Conservation (phyloP, 169 alveolate species). For the Condylostoma magnum region DNA sequence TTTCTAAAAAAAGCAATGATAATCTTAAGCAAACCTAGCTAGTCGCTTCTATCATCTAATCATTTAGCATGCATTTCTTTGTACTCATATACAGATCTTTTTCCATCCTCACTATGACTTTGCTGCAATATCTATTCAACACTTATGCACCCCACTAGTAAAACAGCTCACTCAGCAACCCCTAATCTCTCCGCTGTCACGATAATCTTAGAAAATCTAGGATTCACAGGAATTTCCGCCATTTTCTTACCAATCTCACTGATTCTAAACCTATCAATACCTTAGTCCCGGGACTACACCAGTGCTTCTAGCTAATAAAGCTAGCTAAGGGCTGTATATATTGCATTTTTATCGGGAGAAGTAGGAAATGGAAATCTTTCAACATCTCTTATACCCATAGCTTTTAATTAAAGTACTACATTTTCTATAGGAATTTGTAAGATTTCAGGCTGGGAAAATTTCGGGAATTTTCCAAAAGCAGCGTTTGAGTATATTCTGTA, state of each 20-base stretch:
- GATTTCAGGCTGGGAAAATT: conserved; percentile 85
- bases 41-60: background rate
- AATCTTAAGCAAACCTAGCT: background rate
- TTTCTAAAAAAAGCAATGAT: background rate
- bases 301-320: conserved; percentile 66
- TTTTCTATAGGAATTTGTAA: conserved; percentile 82
- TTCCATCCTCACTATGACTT: background rate
- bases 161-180: background rate
- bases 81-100: background rate
- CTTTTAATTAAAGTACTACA: conserved; percentile 84
- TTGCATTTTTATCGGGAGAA: conserved; percentile 54
- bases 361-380: conserved; percentile 85
- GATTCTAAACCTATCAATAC: conserved; percentile 54
- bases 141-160: background rate
- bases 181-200: background rate
- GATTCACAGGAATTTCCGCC: conserved; percentile 74
- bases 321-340: conserved; percentile 57
- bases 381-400: conserved; percentile 85
- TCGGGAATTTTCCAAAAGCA: conserved; percentile 72
- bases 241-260: conserved; percentile 73
- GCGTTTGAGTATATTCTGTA: conserved; percentile 94
- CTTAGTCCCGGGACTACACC: conserved; percentile 39
- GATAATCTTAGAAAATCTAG: conserved; percentile 35
- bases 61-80: background rate
- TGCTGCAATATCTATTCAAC: conserved; percentile 6